A percentile compares a stretch with the other conserved stretches of the same genome.
Evolutionary conservation across 441 rosid species (phyloP).

Genomic region (Erysimum cheiri): DNA sequence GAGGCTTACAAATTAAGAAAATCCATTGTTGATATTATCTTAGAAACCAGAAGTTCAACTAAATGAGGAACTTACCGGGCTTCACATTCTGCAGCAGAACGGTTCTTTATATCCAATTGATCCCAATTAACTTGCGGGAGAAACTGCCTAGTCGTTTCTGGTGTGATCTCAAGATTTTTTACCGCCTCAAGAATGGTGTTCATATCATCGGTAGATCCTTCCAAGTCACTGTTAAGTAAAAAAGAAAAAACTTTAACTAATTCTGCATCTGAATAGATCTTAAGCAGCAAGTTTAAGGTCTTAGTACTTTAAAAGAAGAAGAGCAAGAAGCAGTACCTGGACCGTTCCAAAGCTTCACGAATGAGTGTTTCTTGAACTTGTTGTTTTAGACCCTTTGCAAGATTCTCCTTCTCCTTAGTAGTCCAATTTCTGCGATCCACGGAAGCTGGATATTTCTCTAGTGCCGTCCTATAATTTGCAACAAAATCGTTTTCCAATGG

Average conservation of each 20-base stretch:
- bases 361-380: constrained; percentile 77
- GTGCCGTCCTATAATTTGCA: constrained; percentile 58
- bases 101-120: constrained; percentile 65
- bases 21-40: constrained; percentile 10
- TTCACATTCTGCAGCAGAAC: constrained; percentile 84
- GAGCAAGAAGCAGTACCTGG: background rate
- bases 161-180: constrained; percentile 72
- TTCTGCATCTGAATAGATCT: background rate
- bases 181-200: constrained; percentile 59
- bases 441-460: constrained; percentile 57
- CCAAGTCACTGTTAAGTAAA: constrained; percentile 50
- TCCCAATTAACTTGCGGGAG: constrained; percentile 89
- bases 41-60: constrained; percentile 2
- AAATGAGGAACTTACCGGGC: constrained; percentile 59
- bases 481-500: constrained; percentile 79
- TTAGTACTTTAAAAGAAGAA: no score
- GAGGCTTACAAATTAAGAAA: constrained; percentile 28
- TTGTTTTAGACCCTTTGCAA: constrained; percentile 73
- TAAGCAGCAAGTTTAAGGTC: no score
- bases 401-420: constrained; percentile 65
- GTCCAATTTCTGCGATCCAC: constrained; percentile 70
- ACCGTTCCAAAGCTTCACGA: constrained; percentile 53
- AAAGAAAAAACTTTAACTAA: background rate
- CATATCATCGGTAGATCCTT: constrained; percentile 45
- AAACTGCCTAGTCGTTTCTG: constrained; percentile 70